phyloP scores from a whole-genome alignment of 2,329 filamentous ascomycete species.

The Xylariaceae sp. region DNA sequence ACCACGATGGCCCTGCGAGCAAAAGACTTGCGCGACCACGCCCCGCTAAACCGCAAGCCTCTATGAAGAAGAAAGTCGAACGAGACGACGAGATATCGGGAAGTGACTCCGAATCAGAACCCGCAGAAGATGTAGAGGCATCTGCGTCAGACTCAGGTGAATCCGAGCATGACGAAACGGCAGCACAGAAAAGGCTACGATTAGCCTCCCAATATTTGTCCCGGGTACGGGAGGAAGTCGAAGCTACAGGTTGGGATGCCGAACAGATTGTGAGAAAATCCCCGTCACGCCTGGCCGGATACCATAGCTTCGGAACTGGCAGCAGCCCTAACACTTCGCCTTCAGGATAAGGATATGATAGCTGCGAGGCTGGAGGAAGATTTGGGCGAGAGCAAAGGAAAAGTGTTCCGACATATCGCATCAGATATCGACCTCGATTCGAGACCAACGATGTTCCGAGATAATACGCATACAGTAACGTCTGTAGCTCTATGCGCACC shows the following conservation, averaged over 20 bases:
- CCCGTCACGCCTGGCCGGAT: background rate
- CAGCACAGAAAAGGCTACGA: conserved; percentile 82
- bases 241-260: conserved; percentile 86
- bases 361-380: conserved; percentile 89
- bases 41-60: conserved; percentile 47
- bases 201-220: conserved; percentile 93
- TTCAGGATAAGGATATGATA: conserved; percentile 70
- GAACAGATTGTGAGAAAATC: conserved; percentile 69
- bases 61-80: conserved; percentile 55
- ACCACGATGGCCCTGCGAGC: conserved; percentile 62
- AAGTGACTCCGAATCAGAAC: conserved; percentile 74
- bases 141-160: conserved; percentile 55
- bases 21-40: conserved; percentile 63
- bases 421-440: conserved; percentile 72
- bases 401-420: conserved; percentile 82
- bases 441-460: conserved; percentile 75
- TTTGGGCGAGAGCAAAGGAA: conserved; percentile 88
- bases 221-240: conserved; percentile 81
- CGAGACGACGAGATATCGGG: conserved; percentile 72
- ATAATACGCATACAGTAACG: conserved; percentile 79
- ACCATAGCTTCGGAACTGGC: background rate
- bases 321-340: conserved; percentile 1
- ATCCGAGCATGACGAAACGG: conserved; percentile 86
- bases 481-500: conserved; percentile 75
- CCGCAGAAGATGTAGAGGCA: conserved; percentile 57